Conservation (phyloP, 495 filamentous ascomycete species). For the Neurospora tetrasperma region DNA sequence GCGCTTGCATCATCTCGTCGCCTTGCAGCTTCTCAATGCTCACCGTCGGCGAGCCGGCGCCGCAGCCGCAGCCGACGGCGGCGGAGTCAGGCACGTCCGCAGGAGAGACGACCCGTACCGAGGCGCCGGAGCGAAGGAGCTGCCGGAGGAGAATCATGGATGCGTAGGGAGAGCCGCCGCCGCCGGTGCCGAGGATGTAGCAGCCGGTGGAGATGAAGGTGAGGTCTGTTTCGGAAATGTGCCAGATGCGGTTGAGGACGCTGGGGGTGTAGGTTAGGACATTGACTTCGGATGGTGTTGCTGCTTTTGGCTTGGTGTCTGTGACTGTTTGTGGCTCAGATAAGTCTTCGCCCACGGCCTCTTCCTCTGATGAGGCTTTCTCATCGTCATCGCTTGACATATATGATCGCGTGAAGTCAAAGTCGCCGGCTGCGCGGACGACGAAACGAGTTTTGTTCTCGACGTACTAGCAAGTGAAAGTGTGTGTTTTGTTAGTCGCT, state of each 20-base stretch:
- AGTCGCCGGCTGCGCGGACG: constrained; percentile 40
- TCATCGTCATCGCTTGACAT: constrained; percentile 10
- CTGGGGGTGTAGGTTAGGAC: constrained; percentile 39
- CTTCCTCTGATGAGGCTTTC: not conserved
- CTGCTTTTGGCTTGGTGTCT: constrained; percentile 5
- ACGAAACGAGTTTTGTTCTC: constrained; percentile 41
- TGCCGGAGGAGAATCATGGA: constrained; percentile 33
- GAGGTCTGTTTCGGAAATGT: constrained; percentile 45
- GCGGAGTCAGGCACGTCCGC: constrained; percentile 34
- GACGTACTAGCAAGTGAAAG: constrained; percentile 28
- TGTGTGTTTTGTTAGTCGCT: not conserved
- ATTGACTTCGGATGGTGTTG: constrained; percentile 21
- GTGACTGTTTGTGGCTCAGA: constrained; percentile 13
- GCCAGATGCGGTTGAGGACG: constrained; percentile 43
- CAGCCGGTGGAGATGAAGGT: constrained; percentile 48
- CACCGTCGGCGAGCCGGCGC: constrained; percentile 40
- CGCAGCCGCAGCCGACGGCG: constrained; percentile 35
- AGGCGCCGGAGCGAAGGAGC: constrained; percentile 36
- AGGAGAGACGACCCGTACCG: constrained; percentile 37
- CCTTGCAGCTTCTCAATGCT: constrained; percentile 43
- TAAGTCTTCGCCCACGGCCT: constrained; percentile 8
- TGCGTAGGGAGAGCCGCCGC: constrained; percentile 43
- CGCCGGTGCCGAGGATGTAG: constrained; percentile 52
- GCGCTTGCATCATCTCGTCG: constrained; percentile 40
- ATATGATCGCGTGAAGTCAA: constrained; percentile 33